A percentile compares a stretch with the other conserved stretches of the same genome.
phyloP scores from a whole-genome alignment of 169 alveolate genomes.

The Cryptosporidium meleagridis region DNA sequence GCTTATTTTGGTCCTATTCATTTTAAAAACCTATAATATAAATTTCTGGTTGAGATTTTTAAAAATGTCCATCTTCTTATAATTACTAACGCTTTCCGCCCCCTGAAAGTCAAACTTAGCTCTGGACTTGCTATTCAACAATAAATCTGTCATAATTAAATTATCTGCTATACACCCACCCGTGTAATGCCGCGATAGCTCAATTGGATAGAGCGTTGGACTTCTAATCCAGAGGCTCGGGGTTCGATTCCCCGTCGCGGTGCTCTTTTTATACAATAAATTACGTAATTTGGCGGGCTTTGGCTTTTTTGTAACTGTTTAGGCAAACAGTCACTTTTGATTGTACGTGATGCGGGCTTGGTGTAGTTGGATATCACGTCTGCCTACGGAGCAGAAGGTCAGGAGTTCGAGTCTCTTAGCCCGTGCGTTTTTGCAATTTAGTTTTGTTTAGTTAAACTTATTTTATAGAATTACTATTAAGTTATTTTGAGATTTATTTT shows the following conservation, averaged over 20 bases:
- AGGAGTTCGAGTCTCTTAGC: constrained; percentile 77
- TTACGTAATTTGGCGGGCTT: not conserved
- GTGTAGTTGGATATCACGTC: constrained; percentile 77
- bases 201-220: constrained; percentile 77
- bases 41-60: not conserved
- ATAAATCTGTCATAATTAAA: not conserved
- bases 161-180: not conserved
- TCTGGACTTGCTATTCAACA: not conserved
- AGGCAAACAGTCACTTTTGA: constrained; percentile 19
- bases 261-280: not conserved
- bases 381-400: constrained; percentile 78
- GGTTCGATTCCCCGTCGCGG: constrained; percentile 78
- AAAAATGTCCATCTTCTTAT: too few relatives aligned
- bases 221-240: constrained; percentile 78
- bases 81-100: not conserved
- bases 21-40: not conserved
- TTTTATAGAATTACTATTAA: too few relatives aligned
- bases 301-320: not conserved
- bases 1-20: too few relatives aligned
- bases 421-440: constrained; percentile 23
- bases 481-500: too few relatives aligned
- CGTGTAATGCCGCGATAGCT: constrained; percentile 73
- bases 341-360: constrained; percentile 73
- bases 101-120: not conserved
- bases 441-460: too few relatives aligned